These are phyloP conservation scores for Silene vulgaris DNA, from an alignment of 179 eudicot species.

Conservation along the genomic window DNA sequence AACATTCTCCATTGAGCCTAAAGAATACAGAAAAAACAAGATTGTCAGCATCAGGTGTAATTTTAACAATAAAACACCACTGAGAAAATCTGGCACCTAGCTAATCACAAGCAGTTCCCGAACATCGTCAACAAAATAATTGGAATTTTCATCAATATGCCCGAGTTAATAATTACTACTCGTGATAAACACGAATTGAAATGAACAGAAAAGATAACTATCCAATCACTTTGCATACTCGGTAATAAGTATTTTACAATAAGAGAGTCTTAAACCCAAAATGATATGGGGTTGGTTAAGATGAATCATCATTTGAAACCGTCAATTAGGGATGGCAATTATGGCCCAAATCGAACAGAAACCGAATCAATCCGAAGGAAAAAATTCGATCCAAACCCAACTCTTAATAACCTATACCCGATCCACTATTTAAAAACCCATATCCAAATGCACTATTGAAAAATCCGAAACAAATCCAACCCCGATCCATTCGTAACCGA, in stretches of 20 bases:
- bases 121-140: background rate
- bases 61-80: background rate
- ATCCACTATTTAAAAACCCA: too few species aligned
- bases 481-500: too few species aligned
- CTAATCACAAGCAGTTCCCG: background rate
- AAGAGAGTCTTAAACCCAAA: background rate
- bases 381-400: too few species aligned
- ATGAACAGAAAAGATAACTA: background rate
- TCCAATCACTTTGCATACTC: background rate
- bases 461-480: too few species aligned
- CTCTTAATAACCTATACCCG: too few species aligned
- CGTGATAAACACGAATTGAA: background rate
- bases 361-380: too few species aligned
- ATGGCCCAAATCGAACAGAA: too few species aligned
- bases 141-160: background rate
- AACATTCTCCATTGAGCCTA: slow-evolving; percentile 85
- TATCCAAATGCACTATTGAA: too few species aligned
- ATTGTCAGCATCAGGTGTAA: background rate
- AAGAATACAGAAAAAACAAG: slow-evolving; percentile 12
- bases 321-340: background rate
- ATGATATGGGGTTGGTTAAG: background rate
- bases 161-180: background rate
- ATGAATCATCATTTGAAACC: background rate
- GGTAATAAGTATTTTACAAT: background rate
- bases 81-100: background rate